Evolutionary conservation across 371 early-diverging fungal species (phyloP), one percentile per base, ranked within the genome.

Genomic region (Furculomyces boomerangus): DNA sequence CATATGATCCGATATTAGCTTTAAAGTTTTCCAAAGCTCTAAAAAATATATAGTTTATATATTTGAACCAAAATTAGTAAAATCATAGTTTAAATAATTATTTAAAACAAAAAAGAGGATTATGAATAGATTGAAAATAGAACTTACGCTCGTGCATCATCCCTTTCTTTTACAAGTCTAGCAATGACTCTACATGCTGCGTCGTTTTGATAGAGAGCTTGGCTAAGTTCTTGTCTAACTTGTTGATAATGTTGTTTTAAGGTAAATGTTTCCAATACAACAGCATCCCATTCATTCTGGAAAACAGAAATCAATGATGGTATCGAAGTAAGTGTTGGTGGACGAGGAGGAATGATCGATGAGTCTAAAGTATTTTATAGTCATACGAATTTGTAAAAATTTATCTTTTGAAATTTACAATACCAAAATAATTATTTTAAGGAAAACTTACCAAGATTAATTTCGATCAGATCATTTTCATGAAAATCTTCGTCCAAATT

Each of bases 171-270:
- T 65, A 84, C 74, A 27, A 93, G 65, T 28, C 96, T 76, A 5
- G 93, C 95, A 69, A 94, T 86, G 7, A 94, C 96, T 55, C 96
- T 71, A 54, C 89, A 83, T 2, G 93, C 89, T 22, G 95, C 93
- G 64, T 94, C 96, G 60, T 88, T 81, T 67, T 93, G 90, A 64
- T 93, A 96, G 52, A 94, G 71, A 1, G 93, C 86, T 61, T 85
- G 86, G 37, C 88, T 80, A 32, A 94, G 74, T 60, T 94, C 93
- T 67, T 90, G 90, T 44, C 90, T 78, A 22, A 84, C 80, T 60
- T 86, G 82, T 63, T 86, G 82, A 66, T 92, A 84, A 68, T 93
- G 88, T 65, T 87, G 84, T 67, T 86, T 88, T 59, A 95, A 74
- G 31, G 83, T 79, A 59, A 83, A 87, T 1, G 89, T 84, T 68